Evolutionary conservation across 208 protist genomes (phyloP), one percentile per base, ranked within the genome.

Genomic region (Crithidia thermophila): DNA sequence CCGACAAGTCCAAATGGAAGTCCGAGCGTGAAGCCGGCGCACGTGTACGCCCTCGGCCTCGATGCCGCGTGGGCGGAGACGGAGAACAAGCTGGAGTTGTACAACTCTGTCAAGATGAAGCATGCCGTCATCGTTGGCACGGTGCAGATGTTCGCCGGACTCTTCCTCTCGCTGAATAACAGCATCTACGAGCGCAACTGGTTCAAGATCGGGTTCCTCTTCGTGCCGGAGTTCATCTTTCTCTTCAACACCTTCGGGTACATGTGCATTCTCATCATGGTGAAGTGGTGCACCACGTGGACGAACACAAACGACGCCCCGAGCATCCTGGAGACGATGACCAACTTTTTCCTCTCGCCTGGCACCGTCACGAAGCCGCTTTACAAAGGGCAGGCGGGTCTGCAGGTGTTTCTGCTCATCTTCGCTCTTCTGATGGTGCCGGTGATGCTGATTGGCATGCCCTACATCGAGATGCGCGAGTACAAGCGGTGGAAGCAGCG

Each of bases 51-150:
- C 13, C 70, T 97, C 61, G 93, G 94, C 27, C 61, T 98, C 25
- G 94, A 98, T 66, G 81, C 85, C 16, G 86, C 85, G 31, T 98
- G 94, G 94, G 75, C 80, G 7, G 95, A 94, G 61, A 87, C 95
- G 31, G 85, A 97, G 16, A 99, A 99, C 76, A 96, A 98, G 67
- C 81, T 99, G 18, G 88, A 93, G 31, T 98, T 98, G 75, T 96
- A 97, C 76, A 99, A 99, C 89, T 98, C 95, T 18, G 86, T 99
- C 64, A 99, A 99, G 82, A 99, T 99, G 98, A 99, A 99, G 81
- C 82, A 98, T 40, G 93, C 98, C 33, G 91, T 99, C 30, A 87
- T 99, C 36, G 82, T 98, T 62, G 98, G 98, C 34, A 87, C 99
- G 0, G 55, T 79, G 42, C 98, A 98, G 76, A 99, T 99, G 98